phyloP scores from a whole-genome alignment of 1,284 basidiomycete genomes.

The Trametes sp. region DNA sequence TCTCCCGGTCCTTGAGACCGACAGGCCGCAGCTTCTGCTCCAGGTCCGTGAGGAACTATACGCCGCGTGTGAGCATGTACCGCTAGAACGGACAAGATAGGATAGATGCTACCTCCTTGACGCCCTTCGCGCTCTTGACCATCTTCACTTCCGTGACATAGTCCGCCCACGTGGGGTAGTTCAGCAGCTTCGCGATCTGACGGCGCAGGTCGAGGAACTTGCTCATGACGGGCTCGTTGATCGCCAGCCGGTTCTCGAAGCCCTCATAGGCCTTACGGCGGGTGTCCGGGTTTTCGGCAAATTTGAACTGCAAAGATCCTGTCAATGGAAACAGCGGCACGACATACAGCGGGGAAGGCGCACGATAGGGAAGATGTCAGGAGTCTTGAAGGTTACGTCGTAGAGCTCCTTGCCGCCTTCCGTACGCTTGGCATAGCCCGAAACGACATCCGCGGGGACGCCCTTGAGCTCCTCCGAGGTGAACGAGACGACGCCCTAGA shows the following conservation, averaged over 20 bases:
- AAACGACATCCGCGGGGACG: constrained; percentile 79
- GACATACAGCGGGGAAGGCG: constrained; percentile 34
- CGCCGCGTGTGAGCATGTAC: background rate
- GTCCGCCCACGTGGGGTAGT: constrained; percentile 85
- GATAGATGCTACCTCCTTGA: constrained; percentile 51
- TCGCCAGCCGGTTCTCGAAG: constrained; percentile 69
- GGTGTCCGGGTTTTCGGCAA: constrained; percentile 73
- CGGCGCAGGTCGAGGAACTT: constrained; percentile 74
- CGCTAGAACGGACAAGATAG: background rate
- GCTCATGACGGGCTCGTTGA: constrained; percentile 75
- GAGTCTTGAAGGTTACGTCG: constrained; percentile 76
- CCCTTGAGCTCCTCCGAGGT: constrained; percentile 79
- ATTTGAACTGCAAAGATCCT: constrained; percentile 69
- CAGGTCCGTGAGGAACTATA: constrained; percentile 75
- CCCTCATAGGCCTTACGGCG: constrained; percentile 71
- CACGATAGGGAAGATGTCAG: constrained; percentile 83
- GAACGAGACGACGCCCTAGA: constrained; percentile 68
- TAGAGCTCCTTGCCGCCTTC: constrained; percentile 66
- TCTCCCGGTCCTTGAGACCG: constrained; percentile 68
- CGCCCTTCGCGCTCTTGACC: constrained; percentile 74
- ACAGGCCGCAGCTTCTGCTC: constrained; percentile 77
- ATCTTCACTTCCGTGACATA: constrained; percentile 86
- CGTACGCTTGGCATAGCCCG: constrained; percentile 76
- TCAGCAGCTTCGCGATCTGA: constrained; percentile 69
- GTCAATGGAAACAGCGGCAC: background rate